Evolutionary conservation across 2,329 filamentous ascomycete genomes (phyloP).

Genomic region (Aspergillus neotritici): DNA sequence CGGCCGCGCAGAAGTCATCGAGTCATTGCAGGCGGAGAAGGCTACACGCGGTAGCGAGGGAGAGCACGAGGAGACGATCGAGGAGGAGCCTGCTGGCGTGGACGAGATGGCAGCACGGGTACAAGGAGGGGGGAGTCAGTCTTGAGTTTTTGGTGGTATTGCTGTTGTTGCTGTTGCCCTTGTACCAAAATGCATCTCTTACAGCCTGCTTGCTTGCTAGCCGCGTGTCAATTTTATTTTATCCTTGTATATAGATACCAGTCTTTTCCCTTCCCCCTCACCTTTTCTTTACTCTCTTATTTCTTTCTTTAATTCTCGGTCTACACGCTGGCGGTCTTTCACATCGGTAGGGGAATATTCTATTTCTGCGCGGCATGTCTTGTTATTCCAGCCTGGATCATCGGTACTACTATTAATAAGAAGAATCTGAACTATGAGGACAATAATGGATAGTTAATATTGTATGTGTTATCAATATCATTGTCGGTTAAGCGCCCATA

Average conservation of each 20-base stretch:
- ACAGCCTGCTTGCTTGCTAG: too few species aligned
- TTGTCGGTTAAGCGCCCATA: too few species aligned
- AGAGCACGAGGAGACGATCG: conserved; percentile 19
- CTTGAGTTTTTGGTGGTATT: neutral
- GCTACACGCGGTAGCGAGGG: conserved; percentile 13
- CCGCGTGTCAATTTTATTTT: neutral
- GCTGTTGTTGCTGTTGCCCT: neutral
- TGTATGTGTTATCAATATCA: too few species aligned
- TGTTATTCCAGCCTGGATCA: too few species aligned
- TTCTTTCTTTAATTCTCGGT: too few species aligned
- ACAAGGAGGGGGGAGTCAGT: neutral
- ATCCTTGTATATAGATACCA: conserved; percentile 1
- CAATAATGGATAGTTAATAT: too few species aligned
- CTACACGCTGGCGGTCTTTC: too few species aligned
- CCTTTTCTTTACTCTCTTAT: neutral
- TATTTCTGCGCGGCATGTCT: too few species aligned
- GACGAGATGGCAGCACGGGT: conserved; percentile 6
- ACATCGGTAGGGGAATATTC: too few species aligned
- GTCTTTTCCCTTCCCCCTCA: conserved; percentile 1
- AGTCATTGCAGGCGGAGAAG: conserved; percentile 27
- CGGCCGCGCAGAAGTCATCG: conserved; percentile 20
- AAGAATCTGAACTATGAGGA: too few species aligned
- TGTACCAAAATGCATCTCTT: neutral
- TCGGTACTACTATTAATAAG: too few species aligned
- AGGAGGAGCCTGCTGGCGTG: conserved; percentile 16